Conservation (phyloP, 257 asterid species). For the Plantago major region DNA sequence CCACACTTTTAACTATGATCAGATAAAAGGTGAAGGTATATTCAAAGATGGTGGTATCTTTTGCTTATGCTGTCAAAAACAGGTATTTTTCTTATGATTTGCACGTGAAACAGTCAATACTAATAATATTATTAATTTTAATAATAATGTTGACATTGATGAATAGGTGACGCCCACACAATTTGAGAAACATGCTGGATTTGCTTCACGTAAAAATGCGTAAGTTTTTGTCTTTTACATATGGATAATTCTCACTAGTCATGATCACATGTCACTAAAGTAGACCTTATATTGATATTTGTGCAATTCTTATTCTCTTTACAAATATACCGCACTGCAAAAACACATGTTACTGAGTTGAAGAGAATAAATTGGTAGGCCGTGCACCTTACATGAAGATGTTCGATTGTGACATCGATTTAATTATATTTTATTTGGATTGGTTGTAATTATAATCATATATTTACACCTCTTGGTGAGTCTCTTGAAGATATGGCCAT, state of each 20-base stretch:
- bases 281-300: too few relatives aligned
- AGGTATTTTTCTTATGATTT: conserved; percentile 40
- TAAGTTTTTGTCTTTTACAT: conserved; percentile 37
- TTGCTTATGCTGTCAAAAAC: conserved; percentile 60
- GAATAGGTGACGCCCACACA: conserved; percentile 82
- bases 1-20: conserved; percentile 30
- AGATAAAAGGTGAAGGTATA: conserved; percentile 47
- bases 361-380: too few relatives aligned
- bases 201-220: conserved; percentile 87
- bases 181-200: conserved; percentile 95
- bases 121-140: not conserved
- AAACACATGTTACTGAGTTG: too few relatives aligned
- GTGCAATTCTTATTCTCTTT: too few relatives aligned
- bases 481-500: conserved; percentile 60
- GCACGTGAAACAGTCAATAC: not conserved
- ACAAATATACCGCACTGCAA: too few relatives aligned
- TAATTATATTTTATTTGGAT: too few relatives aligned
- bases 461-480: conserved; percentile 67
- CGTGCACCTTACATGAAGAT: too few relatives aligned
- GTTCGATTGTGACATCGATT: too few relatives aligned
- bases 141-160: not conserved
- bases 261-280: too few relatives aligned
- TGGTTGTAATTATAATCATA: conserved; percentile 66
- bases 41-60: not conserved
- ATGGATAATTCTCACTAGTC: too few relatives aligned